Conservation (phyloP, 2,329 filamentous ascomycete species). For the Cladosporium sp. region DNA sequence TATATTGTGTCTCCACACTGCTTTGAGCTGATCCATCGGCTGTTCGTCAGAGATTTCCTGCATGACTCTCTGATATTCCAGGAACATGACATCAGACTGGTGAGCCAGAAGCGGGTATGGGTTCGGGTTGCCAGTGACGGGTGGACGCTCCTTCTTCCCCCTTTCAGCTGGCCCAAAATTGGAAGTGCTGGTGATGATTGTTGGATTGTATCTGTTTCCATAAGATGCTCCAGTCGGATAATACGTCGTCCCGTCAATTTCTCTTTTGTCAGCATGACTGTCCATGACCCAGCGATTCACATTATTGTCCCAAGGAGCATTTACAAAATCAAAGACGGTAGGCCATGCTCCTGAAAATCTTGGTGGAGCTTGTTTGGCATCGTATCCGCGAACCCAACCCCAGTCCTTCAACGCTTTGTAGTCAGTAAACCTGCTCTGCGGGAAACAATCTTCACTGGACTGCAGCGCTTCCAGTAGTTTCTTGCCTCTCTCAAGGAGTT, state of each 20-base stretch:
- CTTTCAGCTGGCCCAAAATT: constrained; percentile 4
- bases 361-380: neutral
- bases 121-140: constrained; percentile 9
- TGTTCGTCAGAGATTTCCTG: neutral
- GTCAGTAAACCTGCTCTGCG: neutral
- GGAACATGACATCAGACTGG: constrained; percentile 16
- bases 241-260: neutral
- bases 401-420: neutral
- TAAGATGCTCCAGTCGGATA: neutral
- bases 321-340: neutral
- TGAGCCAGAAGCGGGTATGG: constrained; percentile 8
- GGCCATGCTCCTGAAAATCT: neutral
- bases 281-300: neutral
- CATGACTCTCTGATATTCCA: constrained; percentile 14
- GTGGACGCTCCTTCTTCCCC: neutral
- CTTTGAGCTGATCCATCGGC: neutral
- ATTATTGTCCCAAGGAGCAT: neutral
- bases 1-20: neutral
- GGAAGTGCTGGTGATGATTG: neutral
- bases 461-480: neutral
- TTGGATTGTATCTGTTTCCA: neutral
- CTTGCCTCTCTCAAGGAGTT: neutral
- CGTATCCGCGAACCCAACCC: neutral
- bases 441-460: neutral
- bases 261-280: neutral